Evolutionary conservation across 257 asterid genomes (phyloP).

Genomic region (Rubia yunnanensis): DNA sequence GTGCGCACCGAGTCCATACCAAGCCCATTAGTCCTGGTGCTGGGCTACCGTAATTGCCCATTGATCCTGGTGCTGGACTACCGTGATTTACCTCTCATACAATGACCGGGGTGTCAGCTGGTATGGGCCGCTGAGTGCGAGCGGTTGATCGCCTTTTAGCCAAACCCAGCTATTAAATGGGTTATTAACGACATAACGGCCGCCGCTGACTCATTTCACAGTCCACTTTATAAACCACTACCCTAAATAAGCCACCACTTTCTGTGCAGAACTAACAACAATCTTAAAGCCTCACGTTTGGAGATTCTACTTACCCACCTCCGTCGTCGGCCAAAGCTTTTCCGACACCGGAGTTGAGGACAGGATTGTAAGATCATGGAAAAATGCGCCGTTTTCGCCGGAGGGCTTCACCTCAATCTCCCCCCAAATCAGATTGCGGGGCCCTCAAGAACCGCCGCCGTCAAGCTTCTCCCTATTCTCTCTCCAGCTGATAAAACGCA

Average conservation of each 20-base stretch:
- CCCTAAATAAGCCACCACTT: neutral
- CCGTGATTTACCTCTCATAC: too few species aligned
- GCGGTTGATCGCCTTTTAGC: too few species aligned
- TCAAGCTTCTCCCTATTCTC: slow-evolving; percentile 17
- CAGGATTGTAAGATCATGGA: neutral
- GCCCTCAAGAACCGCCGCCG: slow-evolving; percentile 8
- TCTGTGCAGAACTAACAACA: too few species aligned
- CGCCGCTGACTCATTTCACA: neutral
- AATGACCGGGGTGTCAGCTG: too few species aligned
- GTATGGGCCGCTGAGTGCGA: too few species aligned
- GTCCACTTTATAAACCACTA: neutral
- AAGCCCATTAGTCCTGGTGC: too few species aligned
- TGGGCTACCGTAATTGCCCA: too few species aligned
- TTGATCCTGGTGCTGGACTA: too few species aligned
- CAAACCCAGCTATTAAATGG: neutral
- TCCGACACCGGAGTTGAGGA: neutral
- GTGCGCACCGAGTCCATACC: too few species aligned
- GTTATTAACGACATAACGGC: neutral
- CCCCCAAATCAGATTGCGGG: slow-evolving; percentile 14
- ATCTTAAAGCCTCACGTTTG: neutral
- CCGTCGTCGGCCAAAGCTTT: neutral
- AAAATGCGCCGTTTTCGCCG: slow-evolving; percentile 19
- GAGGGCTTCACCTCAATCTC: slow-evolving; percentile 20
- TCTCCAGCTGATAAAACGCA: neutral
- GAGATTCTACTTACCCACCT: neutral